Evolutionary conservation across 257 asterid genomes (phyloP).

Genomic region (Solanum paucissectum): DNA sequence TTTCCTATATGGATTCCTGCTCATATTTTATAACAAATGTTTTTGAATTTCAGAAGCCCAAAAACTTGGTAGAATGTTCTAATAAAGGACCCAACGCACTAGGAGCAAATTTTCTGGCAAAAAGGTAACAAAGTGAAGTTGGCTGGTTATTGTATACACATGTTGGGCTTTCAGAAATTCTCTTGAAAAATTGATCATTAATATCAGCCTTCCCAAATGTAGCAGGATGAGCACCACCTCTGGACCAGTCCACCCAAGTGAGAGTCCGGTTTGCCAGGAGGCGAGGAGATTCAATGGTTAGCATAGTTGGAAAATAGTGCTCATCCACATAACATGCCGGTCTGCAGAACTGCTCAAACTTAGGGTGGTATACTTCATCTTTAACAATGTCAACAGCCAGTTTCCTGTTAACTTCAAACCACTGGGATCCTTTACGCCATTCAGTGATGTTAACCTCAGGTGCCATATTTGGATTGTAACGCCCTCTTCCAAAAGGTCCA

Average conservation of each 20-base stretch:
- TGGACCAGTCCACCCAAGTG: slow-evolving; percentile 91
- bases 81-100: slow-evolving; percentile 55
- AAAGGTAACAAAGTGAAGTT: slow-evolving; percentile 51
- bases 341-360: slow-evolving; percentile 31
- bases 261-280: slow-evolving; percentile 70
- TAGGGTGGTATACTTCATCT: slow-evolving; percentile 22
- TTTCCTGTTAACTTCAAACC: slow-evolving; percentile 34
- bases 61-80: slow-evolving; percentile 38
- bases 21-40: neutral
- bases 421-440: slow-evolving; percentile 43
- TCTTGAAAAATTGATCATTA: slow-evolving; percentile 38
- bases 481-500: slow-evolving; percentile 35
- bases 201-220: slow-evolving; percentile 58
- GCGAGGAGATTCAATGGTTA: slow-evolving; percentile 46
- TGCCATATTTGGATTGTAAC: slow-evolving; percentile 22
- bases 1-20: neutral
- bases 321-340: slow-evolving; percentile 39
- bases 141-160: slow-evolving; percentile 71
- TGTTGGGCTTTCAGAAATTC: slow-evolving; percentile 13
- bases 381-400: slow-evolving; percentile 27
- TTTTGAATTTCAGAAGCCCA: slow-evolving; percentile 37
- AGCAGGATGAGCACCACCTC: slow-evolving; percentile 94
- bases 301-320: slow-evolving; percentile 52
- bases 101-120: slow-evolving; percentile 80
- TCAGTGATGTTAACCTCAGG: slow-evolving; percentile 26